These are phyloP conservation scores for Tylopilus sp. DNA, from an alignment of 768 basidiomycete genomes.

Conservation along the genomic window DNA sequence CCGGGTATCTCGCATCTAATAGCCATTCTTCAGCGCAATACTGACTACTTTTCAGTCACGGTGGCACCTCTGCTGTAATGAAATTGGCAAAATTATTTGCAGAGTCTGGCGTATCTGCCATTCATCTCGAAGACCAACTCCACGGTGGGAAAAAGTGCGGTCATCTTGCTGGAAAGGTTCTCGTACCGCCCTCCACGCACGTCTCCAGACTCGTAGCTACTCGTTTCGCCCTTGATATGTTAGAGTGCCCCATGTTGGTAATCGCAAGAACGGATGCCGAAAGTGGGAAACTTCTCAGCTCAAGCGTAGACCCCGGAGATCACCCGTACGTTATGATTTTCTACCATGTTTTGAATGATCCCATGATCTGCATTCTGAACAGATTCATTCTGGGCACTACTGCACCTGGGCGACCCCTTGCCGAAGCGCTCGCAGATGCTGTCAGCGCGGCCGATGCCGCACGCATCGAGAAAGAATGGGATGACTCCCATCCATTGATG, in stretches of 20 bases:
- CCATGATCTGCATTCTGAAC: conserved; percentile 9
- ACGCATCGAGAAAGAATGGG: conserved; percentile 74
- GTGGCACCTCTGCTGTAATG: conserved; percentile 91
- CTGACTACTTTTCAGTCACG: conserved; percentile 55
- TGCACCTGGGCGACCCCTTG: conserved; percentile 47
- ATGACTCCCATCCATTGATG: conserved; percentile 58
- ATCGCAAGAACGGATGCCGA: conserved; percentile 94
- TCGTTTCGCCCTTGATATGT: conserved; percentile 87
- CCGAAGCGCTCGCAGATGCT: conserved; percentile 67
- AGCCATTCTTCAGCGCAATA: background rate
- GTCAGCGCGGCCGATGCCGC: conserved; percentile 68
- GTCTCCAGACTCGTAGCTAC: conserved; percentile 80
- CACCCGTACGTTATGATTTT: conserved; percentile 46
- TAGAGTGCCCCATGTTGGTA: conserved; percentile 83
- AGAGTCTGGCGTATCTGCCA: conserved; percentile 88
- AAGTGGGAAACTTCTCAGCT: conserved; percentile 78
- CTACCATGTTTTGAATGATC: conserved; percentile 6
- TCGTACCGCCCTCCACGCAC: conserved; percentile 88
- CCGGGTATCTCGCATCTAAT: conserved; percentile 55
- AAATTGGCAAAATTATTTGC: conserved; percentile 92
- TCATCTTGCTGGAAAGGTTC: conserved; percentile 87
- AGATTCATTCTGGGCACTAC: conserved; percentile 69
- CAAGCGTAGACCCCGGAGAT: conserved; percentile 78
- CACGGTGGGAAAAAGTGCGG: conserved; percentile 97
- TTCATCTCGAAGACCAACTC: conserved; percentile 92